Conservation (phyloP, 805 yeast species). For the Zygosaccharomyces rouxii region DNA sequence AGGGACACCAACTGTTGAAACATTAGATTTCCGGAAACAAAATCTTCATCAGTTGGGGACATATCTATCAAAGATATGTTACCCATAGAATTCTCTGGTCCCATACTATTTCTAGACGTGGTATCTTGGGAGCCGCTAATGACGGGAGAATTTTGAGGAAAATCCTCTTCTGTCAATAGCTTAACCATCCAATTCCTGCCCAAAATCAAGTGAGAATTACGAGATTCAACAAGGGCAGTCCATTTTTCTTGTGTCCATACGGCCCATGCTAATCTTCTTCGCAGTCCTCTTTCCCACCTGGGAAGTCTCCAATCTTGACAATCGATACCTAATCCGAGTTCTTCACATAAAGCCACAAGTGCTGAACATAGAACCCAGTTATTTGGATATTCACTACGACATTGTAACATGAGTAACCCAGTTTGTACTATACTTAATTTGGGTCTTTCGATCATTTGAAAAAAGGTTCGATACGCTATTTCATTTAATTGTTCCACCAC, state of each 20-base stretch:
- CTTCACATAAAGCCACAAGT: slow-evolving; percentile 83
- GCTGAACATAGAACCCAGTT: slow-evolving; percentile 87
- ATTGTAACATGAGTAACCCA: slow-evolving; percentile 70
- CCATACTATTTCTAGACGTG: slow-evolving; percentile 1
- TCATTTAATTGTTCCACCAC: slow-evolving; percentile 57
- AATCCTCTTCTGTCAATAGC: slow-evolving; percentile 63
- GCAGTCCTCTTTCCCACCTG: slow-evolving; percentile 87
- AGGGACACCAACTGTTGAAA: slow-evolving; percentile 66
- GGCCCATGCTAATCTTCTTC: slow-evolving; percentile 93
- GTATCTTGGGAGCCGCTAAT: slow-evolving; percentile 13
- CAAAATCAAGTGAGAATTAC: slow-evolving; percentile 76
- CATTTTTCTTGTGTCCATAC: slow-evolving; percentile 90
- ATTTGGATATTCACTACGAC: slow-evolving; percentile 51
- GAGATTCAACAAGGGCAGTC: slow-evolving; percentile 73
- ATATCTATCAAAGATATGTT: slow-evolving; percentile 27
- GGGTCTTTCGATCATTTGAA: slow-evolving; percentile 77
- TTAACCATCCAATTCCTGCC: slow-evolving; percentile 78
- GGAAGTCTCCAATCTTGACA: slow-evolving; percentile 91
- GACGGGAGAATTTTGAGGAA: slow-evolving; percentile 58
- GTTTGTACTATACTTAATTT: slow-evolving; percentile 90
- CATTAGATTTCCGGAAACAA: slow-evolving; percentile 62
- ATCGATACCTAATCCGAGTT: slow-evolving; percentile 85
- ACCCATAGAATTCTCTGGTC: slow-evolving; percentile 13
- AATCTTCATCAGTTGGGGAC: slow-evolving; percentile 45
- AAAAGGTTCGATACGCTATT: slow-evolving; percentile 60